Evolutionary conservation across 2,329 filamentous ascomycete genomes (phyloP), one percentile per base, ranked within the genome.

Genomic region (Triangularia verruculosa): DNA sequence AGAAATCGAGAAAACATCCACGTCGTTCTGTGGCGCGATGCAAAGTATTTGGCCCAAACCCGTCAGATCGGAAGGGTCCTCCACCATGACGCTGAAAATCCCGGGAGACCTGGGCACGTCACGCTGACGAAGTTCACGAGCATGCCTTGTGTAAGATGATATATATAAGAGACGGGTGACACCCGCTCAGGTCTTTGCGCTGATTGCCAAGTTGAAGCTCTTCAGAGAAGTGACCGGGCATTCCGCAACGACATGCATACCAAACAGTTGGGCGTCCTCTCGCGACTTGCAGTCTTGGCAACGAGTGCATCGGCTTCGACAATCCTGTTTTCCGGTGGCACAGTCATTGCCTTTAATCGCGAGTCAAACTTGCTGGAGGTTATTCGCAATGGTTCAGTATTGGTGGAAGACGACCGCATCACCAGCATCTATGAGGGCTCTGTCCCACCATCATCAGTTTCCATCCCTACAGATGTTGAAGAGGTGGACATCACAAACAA

Each of bases 401-500:
- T 81, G 6, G 72, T 80, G 5, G 71, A 71, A 2, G 67, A 75
- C 30, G 78, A 80, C 68, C 69, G 69, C 0, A 79, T 81, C 59
- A 68, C 70, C 1, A 64, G 69, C 32, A 72, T 79, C 66, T 77
- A 30, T 52, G 68, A 66, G 20, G n/a, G 61, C 9, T 11, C 55
- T 0, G 12, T n/a, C 39, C 51, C 15, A 24, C 51, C 12, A 12
- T 53, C 51, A 6, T 17, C 39, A 9, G 32, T 11, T 17, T n/a
- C 17, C n/a, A 28, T 76, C 3, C 72, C 73, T 1, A 53, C 63
- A 0, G 72, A 73, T 17, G 74, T 74, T 1, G 75, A 83, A 58
- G 65, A 78, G 1, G 73, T 86, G n/a, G 78, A 86, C 66, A 79
- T 78, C 43, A 77, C 76, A 0, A 75, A 78, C 59, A 82, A 83